phyloP scores from a whole-genome alignment of 257 asterid genomes.

The Gentiana macrophylla region DNA sequence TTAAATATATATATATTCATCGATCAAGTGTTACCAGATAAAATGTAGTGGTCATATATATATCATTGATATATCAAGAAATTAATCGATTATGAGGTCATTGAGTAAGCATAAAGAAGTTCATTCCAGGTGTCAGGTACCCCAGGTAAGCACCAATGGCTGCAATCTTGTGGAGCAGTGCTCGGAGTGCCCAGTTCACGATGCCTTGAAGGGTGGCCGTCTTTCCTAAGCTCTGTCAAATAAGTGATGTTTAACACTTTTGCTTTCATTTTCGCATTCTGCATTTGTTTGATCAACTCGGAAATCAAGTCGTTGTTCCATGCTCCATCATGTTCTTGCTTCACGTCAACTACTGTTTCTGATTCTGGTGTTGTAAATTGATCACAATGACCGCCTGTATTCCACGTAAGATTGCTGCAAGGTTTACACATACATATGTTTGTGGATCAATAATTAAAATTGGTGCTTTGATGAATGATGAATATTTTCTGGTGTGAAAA shows the following conservation, averaged over 20 bases:
- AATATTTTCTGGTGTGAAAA: too few species aligned
- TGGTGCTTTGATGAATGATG: too few species aligned
- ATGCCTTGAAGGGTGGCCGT: slow-evolving; percentile 67
- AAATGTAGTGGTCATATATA: too few species aligned
- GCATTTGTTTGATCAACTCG: slow-evolving; percentile 32
- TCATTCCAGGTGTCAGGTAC: slow-evolving; percentile 82
- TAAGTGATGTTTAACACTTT: slow-evolving; percentile 49
- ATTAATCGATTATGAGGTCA: too few species aligned
- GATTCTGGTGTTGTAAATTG: slow-evolving; percentile 36
- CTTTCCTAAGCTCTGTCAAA: slow-evolving; percentile 51
- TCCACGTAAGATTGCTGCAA: slow-evolving; percentile 42
- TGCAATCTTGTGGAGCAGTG: slow-evolving; percentile 66
- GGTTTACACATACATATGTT: neutral
- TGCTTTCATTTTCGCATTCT: slow-evolving; percentile 13
- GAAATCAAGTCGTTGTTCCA: slow-evolving; percentile 21
- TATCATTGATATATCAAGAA: too few species aligned
- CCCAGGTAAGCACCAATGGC: slow-evolving; percentile 95
- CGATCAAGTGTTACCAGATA: too few species aligned
- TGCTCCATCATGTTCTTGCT: slow-evolving; percentile 20
- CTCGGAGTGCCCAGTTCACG: slow-evolving; percentile 59
- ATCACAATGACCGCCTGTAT: slow-evolving; percentile 33
- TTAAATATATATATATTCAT: too few species aligned
- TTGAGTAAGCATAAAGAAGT: slow-evolving; percentile 13
- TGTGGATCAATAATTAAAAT: too few species aligned
- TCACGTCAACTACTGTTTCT: slow-evolving; percentile 4